Evolutionary conservation across 805 yeast genomes (phyloP).

Genomic region (Wickerhamomyces bisporus): DNA sequence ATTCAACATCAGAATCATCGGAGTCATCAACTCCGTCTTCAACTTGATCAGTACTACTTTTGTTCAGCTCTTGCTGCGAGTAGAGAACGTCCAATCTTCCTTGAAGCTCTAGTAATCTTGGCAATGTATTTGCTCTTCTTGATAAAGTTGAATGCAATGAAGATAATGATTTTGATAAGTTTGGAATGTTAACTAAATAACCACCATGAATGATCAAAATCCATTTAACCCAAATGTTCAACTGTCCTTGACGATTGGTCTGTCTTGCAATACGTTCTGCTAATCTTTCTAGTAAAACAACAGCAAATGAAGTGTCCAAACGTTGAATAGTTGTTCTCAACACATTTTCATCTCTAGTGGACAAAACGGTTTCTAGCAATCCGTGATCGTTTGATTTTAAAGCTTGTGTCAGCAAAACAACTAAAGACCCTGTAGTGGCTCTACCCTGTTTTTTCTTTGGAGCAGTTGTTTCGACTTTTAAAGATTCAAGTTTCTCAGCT

Average conservation of each 20-base stretch:
- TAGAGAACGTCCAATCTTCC: constrained; percentile 72
- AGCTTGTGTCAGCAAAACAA: constrained; percentile 85
- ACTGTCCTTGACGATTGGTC: constrained; percentile 46
- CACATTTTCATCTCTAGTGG: constrained; percentile 44
- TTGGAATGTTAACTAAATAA: constrained; percentile 38
- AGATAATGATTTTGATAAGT: constrained; percentile 52
- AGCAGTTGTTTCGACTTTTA: constrained; percentile 22
- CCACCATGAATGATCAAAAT: constrained; percentile 80
- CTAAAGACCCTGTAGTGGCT: constrained; percentile 69
- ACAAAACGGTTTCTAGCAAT: constrained; percentile 76
- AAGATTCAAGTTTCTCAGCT: constrained; percentile 47
- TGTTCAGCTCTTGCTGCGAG: constrained; percentile 55
- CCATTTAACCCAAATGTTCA: constrained; percentile 82
- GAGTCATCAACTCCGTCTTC: constrained; percentile 29
- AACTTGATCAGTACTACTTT: constrained; percentile 34
- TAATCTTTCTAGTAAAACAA: constrained; percentile 49
- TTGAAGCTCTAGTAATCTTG: constrained; percentile 71
- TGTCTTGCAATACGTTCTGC: constrained; percentile 57
- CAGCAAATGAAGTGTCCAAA: constrained; percentile 50
- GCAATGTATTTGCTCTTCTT: constrained; percentile 61
- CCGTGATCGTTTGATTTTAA: constrained; percentile 81
- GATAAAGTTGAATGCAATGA: constrained; percentile 60
- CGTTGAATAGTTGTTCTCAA: constrained; percentile 51
- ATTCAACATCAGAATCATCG: constrained; percentile 44
- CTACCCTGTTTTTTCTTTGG: constrained; percentile 36